Evolutionary conservation across 148 eudicot species (phyloP), one percentile per base, ranked within the genome.

Genomic region (Diospyros kaki): DNA sequence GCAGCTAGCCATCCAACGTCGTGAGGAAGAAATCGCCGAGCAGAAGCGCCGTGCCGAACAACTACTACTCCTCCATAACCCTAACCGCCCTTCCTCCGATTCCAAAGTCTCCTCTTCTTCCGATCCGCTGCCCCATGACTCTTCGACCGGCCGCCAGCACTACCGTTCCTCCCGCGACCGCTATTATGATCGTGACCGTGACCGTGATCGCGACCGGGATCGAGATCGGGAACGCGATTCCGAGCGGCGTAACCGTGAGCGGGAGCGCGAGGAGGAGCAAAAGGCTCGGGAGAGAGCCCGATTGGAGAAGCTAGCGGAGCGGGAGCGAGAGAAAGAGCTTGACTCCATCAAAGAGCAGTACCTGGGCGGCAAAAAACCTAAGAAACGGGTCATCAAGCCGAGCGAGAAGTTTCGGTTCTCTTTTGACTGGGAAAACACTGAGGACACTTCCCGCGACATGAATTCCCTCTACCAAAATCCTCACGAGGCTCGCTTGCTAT

Each of bases 261-360:
- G 74, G 68, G 93, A 89, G 63, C 86, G 94, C 0, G 94, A 90
- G 75, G 95, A 90, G 64, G 93, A 87, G 72, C 83, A 80, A 61
- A 89, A 83, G 83, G 83, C 83, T 42, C 73, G 89, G 43, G 93
- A 88, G 52, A 83, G 85, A n/a, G 90, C 86, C 3, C 81, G 97
- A 69, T 61, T 76, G 78, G 95, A 88, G 84, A 90, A 89, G 77
- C 72, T 90, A 66, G 86, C 92, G 0, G 93, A 92, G 67, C 75
- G 91, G 64, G 95, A 92, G 79, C 80, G 86, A 62, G 95, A 86
- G 75, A 87, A 89, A 74, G 97, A 93, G 71, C 77, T 93, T 28
- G 90, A 88, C 45, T 83, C 89, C 9, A 93, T 93, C 45, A 93
- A 90, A 68, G 96, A 93, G 61, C 97, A 93, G 84, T 92, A 92